Percentiles rank a stretch among this genome's conserved stretches.
These are phyloP conservation scores for Globisporangium mamillatum DNA, from an alignment of 352 stramenopile species.

Conservation along the genomic window DNA sequence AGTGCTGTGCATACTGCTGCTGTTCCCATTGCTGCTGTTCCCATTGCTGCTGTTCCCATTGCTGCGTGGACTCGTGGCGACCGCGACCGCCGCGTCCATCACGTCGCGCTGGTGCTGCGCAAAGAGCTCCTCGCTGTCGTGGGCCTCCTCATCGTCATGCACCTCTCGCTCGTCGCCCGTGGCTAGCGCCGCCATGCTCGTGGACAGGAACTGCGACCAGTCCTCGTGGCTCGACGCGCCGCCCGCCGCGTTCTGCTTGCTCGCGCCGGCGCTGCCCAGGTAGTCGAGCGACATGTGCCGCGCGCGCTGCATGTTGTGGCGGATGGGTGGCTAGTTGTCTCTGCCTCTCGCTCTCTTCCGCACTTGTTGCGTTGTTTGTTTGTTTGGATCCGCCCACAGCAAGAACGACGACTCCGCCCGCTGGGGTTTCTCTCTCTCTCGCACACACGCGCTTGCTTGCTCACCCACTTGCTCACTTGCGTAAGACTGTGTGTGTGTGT, in stretches of 20 bases:
- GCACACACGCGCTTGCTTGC: background rate
- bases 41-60: background rate
- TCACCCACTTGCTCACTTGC: background rate
- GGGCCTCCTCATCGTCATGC: background rate
- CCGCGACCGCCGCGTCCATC: slow-evolving; percentile 20
- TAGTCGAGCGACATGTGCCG: slow-evolving; percentile 65
- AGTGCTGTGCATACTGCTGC: background rate
- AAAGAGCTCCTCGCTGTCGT: slow-evolving; percentile 17
- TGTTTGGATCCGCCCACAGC: slow-evolving; percentile 19
- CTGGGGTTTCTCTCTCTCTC: slow-evolving; percentile 17
- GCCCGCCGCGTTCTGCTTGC: slow-evolving; percentile 14
- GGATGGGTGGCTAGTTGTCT: background rate
- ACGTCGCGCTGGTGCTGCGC: slow-evolving; percentile 21
- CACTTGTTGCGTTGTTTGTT: background rate
- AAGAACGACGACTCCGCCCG: slow-evolving; percentile 22
- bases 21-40: background rate
- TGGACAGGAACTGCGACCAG: slow-evolving; percentile 61
- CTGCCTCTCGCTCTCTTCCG: background rate
- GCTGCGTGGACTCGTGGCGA: slow-evolving; percentile 16
- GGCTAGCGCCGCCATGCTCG: slow-evolving; percentile 58
- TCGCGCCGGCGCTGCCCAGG: slow-evolving; percentile 21
- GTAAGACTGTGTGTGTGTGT: background rate
- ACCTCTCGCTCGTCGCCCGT: slow-evolving; percentile 30
- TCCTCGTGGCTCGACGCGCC: slow-evolving; percentile 44
- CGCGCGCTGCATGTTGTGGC: slow-evolving; percentile 41